Evolutionary conservation across 305 asterid species (phyloP).

Genomic region (Rubia balearica): DNA sequence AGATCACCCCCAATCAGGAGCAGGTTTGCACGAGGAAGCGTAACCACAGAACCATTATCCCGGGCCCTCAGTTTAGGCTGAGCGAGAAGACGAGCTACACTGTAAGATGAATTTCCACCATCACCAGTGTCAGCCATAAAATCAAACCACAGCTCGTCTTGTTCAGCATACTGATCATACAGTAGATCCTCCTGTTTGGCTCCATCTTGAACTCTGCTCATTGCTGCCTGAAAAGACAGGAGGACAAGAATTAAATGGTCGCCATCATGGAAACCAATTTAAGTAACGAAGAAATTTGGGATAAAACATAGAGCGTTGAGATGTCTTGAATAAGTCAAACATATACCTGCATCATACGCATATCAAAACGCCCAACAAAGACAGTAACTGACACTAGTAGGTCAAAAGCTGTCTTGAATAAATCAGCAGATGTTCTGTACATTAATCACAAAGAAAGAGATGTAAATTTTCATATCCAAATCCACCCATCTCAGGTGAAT

Average conservation of each 20-base stretch:
- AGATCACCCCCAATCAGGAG: slow-evolving; percentile 99
- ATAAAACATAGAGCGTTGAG: not conserved
- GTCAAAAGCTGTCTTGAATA: slow-evolving; percentile 96
- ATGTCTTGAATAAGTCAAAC: slow-evolving; percentile 2
- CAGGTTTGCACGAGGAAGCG: slow-evolving; percentile 76
- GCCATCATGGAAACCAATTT: not conserved
- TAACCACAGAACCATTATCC: slow-evolving; percentile 39
- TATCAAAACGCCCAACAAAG: slow-evolving; percentile 98
- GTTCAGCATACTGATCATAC: slow-evolving; percentile 76
- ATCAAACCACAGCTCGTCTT: slow-evolving; percentile 94
- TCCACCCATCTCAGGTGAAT: not conserved
- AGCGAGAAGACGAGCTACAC: slow-evolving; percentile 95
- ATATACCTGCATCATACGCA: slow-evolving; percentile 99
- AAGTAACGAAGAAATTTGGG: not conserved
- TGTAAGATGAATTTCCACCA: slow-evolving; percentile 93
- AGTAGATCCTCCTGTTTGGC: slow-evolving; percentile 73
- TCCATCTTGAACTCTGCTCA: slow-evolving; percentile 81
- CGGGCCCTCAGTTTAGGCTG: slow-evolving; percentile 68
- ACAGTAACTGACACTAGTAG: slow-evolving; percentile 93
- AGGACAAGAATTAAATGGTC: not conserved
- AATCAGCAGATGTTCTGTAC: slow-evolving; percentile 93
- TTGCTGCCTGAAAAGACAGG: slow-evolving; percentile 66
- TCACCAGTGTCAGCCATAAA: slow-evolving; percentile 99
- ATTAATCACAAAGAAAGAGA: slow-evolving; percentile 21
- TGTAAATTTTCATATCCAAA: slow-evolving; percentile 9